phyloP scores from a whole-genome alignment of 1,139 yeast genomes.

The Lodderomyces beijingensis region DNA sequence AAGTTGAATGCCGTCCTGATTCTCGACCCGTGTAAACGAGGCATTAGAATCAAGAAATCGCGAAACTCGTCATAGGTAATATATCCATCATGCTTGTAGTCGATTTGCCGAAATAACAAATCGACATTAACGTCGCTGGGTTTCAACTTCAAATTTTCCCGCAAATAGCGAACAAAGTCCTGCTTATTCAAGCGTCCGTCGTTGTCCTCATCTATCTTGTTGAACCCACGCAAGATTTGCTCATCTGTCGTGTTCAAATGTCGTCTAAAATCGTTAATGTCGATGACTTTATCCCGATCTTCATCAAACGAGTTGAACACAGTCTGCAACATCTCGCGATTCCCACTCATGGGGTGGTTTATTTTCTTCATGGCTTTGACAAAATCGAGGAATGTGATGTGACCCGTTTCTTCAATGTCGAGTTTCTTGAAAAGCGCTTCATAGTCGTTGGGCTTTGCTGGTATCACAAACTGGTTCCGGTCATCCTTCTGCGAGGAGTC shows the following conservation, averaged over 20 bases:
- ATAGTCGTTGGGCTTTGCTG: constrained; percentile 21
- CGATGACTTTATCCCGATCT: constrained; percentile 53
- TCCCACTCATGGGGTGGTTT: constrained; percentile 65
- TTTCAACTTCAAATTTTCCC: constrained; percentile 44
- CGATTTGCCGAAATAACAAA: constrained; percentile 57
- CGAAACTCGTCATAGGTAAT: constrained; percentile 86
- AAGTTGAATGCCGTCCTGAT: constrained; percentile 77
- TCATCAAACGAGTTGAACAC: constrained; percentile 56
- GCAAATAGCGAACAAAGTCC: constrained; percentile 65
- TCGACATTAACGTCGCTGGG: constrained; percentile 56
- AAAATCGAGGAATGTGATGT: constrained; percentile 53
- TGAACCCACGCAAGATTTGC: constrained; percentile 69
- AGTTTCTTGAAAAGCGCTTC: constrained; percentile 40
- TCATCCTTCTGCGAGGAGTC: constrained; percentile 5
- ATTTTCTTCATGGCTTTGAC: constrained; percentile 48
- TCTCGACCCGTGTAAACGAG: constrained; percentile 65
- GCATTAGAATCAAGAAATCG: constrained; percentile 76
- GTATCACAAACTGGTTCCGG: constrained; percentile 11
- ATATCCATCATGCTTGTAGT: constrained; percentile 58
- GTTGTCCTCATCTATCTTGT: constrained; percentile 63
- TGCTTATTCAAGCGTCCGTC: constrained; percentile 68
- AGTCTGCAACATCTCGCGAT: constrained; percentile 54
- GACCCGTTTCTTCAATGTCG: constrained; percentile 52
- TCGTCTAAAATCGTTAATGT: constrained; percentile 56
- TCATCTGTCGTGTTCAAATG: constrained; percentile 62